phyloP scores from a whole-genome alignment of 805 yeast species.

The Zygosaccharomyces kombuchaensis region DNA sequence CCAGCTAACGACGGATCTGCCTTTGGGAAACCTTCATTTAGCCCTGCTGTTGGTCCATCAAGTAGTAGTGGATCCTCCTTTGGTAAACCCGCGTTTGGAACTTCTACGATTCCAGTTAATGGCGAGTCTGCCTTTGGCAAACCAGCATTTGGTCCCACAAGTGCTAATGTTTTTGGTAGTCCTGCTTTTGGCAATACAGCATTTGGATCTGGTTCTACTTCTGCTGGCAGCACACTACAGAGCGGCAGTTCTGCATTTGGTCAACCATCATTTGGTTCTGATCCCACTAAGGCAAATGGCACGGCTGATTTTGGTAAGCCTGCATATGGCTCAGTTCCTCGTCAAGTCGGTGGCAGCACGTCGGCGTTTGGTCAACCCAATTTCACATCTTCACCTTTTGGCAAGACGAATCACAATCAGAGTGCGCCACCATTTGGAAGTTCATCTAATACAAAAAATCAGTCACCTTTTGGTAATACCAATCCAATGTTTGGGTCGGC shows the following conservation, averaged over 20 bases:
- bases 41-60: slow-evolving; percentile 12
- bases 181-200: slow-evolving; percentile 23
- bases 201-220: slow-evolving; percentile 15
- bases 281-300: slow-evolving; percentile 1
- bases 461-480: slow-evolving; percentile 7
- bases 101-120: slow-evolving; percentile 12
- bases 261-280: slow-evolving; percentile 15
- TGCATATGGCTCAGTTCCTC: slow-evolving; percentile 12
- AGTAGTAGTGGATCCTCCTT: slow-evolving; percentile 9
- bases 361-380: slow-evolving; percentile 1
- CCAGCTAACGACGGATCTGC: slow-evolving; percentile 9
- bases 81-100: slow-evolving; percentile 26
- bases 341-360: not conserved
- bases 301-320: slow-evolving; percentile 24
- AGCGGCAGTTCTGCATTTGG: slow-evolving; percentile 24
- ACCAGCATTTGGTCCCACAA: slow-evolving; percentile 19
- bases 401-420: slow-evolving; percentile 4
- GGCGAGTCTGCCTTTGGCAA: slow-evolving; percentile 15
- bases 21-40: slow-evolving; percentile 28
- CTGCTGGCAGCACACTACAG: slow-evolving; percentile 1
- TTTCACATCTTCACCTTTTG: slow-evolving; percentile 8
- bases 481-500: slow-evolving; percentile 8
- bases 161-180: not conserved
- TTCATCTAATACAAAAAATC: not conserved
- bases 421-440: slow-evolving; percentile 13